Evolutionary conservation across 129 eudicot genomes (phyloP), one percentile per base, ranked within the genome.

Genomic region (Tagetes patula): DNA sequence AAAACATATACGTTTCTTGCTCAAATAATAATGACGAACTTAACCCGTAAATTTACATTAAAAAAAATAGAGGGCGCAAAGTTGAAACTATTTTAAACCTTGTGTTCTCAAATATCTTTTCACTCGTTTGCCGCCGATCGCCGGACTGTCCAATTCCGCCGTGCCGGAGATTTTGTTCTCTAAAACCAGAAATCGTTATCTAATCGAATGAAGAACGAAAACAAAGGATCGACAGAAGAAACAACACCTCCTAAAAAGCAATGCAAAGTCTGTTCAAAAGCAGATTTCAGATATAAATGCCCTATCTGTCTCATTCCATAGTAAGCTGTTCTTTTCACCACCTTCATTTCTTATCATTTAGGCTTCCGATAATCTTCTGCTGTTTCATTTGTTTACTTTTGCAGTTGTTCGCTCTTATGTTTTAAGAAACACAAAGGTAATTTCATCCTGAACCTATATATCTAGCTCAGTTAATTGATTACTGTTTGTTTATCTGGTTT

Each of bases 341-440:
- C 34, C 45, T 38, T n/a, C 40, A 38, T 54, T 20, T 65, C 33
- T 1, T 43, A 8, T 37, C 41, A 46, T 40, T 40, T 70, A 52
- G 76, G 73, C 48, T 65, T 72, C 11, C 6, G 39, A 33, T 72
- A 31, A 48, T 45, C 1, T 12, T 72, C 67, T 54, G 41, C 30
- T 50, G 46, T 39, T 30, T 49, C 3, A 5, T 59, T 41, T 64
- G 36, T 43, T 37, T 14, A 32, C 33, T 9, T 39, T 64, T 71
- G 82, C 86, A 90, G 96, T 75, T 91, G 97, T 40, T 91, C 95
- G 31, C 72, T 91, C 76, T 38, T 41, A 20, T 91, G 97, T 65
- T 91, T 85, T 85, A 91, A 86, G 89, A 91, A 91, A 73, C 97
- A 91, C 77, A 91, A 91, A 91, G 96, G 96, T 90, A 85, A 54